Conservation (phyloP, 768 basidiomycete genomes). For the Tylopilus intermedius region DNA sequence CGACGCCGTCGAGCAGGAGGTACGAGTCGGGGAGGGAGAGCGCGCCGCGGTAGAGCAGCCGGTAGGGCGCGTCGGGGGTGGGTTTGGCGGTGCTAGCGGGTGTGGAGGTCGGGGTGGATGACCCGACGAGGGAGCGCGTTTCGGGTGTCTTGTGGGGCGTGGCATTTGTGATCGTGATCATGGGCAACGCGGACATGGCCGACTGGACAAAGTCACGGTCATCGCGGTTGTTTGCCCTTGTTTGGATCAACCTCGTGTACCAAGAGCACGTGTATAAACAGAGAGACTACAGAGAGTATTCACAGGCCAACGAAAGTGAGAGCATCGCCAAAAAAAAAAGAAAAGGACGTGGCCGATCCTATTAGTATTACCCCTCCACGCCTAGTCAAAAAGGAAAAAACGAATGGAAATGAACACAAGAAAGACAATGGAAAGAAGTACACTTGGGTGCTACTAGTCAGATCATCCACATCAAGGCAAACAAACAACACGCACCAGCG, state of each 20-base stretch:
- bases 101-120: slow-evolving; percentile 5
- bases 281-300: neutral
- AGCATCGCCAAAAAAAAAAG: slow-evolving; percentile 2
- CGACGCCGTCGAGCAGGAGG: slow-evolving; percentile 66
- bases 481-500: slow-evolving; percentile 2
- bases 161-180: slow-evolving; percentile 15
- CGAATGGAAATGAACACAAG: slow-evolving; percentile 8
- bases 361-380: slow-evolving; percentile 19
- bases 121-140: neutral
- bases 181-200: neutral
- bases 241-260: neutral
- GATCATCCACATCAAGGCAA: neutral
- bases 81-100: neutral
- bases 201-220: too few species aligned
- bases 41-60: slow-evolving; percentile 72
- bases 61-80: slow-evolving; percentile 22
- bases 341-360: slow-evolving; percentile 1
- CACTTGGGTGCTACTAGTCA: neutral
- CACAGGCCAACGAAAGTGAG: neutral
- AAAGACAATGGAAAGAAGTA: slow-evolving; percentile 1
- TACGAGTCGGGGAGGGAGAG: slow-evolving; percentile 71
- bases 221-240: slow-evolving; percentile 12
- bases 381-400: slow-evolving; percentile 11
- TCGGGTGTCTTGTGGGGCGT: slow-evolving; percentile 18
- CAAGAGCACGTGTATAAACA: neutral